Base-by-base conservation (phyloP, 75 land plant species). In the Selaginella moellendorffii region DNA sequence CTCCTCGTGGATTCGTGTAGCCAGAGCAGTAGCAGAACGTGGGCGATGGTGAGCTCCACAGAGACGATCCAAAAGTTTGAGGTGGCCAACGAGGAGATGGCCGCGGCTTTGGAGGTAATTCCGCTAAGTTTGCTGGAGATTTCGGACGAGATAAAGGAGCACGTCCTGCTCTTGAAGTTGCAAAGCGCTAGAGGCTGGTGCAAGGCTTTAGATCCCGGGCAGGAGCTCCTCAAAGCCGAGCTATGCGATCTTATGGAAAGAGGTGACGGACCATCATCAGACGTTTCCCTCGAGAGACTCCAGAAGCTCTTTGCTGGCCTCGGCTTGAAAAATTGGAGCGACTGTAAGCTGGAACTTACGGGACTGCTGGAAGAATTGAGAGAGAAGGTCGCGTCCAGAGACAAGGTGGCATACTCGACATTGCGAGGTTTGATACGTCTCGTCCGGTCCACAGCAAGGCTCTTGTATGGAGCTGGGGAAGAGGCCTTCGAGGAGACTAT, bases 51-150 rank as follows among this genome's bases (percentile, higher is more conserved):
- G 54, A 74, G 73, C 24, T 65, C 36, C 31, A 67, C 74, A 12
- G 17, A 65, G 9, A 54, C 77, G 1, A 61, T 80, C 0, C 52
- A 67, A 54, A 53, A 63, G 26, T 81, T 88, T 68, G 78, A 79
- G 61, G 77, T 76, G 29, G 68, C 81, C 26, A 68, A 71, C 10
- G 27, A 68, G 54, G 85, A 77, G 14, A 65, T 88, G 24, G 73
- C 69, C 19, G 71, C 80, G 5, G 71, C 82, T 1, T 65, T 88
- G 29, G 90, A 85, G 1, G 67, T 79, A 21, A 59, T 88, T n/a
- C 90, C 86, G 5, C 24, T 80, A 9, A 54, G 63, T 14, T 70
- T 81, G 0, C 28, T 83, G 25, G 72, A 65, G 14, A 26, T 88
- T 23, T 29, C 66, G 30, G 74, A 79, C 22, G 95, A 88, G 26